phyloP scores from a whole-genome alignment of 2,329 filamentous ascomycete species.

The Dothideomycetidae sp. region DNA sequence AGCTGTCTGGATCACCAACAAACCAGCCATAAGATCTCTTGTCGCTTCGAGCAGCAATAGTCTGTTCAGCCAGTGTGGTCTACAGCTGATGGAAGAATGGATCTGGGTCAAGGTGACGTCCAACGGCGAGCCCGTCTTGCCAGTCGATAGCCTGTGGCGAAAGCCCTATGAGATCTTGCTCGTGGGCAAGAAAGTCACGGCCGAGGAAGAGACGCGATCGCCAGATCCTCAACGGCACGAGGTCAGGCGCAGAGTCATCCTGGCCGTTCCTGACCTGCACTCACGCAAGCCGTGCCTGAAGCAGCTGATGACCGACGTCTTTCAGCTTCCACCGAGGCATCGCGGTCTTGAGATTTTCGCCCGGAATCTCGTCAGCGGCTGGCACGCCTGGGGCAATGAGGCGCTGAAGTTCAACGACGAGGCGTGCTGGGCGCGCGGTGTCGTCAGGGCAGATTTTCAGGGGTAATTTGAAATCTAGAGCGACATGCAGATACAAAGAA shows the following conservation, averaged over 20 bases:
- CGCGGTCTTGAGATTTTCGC: constrained; percentile 63
- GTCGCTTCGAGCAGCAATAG: constrained; percentile 39
- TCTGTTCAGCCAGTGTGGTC: constrained; percentile 52
- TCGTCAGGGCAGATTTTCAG: too few species aligned
- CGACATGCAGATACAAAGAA: too few species aligned
- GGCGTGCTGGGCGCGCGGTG: constrained; percentile 33
- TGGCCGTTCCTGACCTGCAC: constrained; percentile 61
- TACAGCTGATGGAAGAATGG: constrained; percentile 57
- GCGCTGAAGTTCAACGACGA: constrained; percentile 53
- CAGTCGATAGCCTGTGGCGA: constrained; percentile 47
- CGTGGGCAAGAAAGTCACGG: constrained; percentile 32
- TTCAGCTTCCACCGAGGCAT: constrained; percentile 34
- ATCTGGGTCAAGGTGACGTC: constrained; percentile 62
- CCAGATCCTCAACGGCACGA: constrained; percentile 8
- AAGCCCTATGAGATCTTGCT: constrained; percentile 66
- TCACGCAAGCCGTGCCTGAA: constrained; percentile 65
- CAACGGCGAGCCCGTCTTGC: constrained; percentile 48
- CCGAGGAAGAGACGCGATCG: neutral
- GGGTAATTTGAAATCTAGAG: too few species aligned
- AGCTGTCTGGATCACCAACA: constrained; percentile 69
- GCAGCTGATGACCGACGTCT: constrained; percentile 41
- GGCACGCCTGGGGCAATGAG: constrained; percentile 69
- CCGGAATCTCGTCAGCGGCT: constrained; percentile 56
- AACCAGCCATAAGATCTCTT: constrained; percentile 39
- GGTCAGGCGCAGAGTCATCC: constrained; percentile 42